phyloP scores from a whole-genome alignment of 192 early-diverging fungal species.

The Entophlyctis luteolus region DNA sequence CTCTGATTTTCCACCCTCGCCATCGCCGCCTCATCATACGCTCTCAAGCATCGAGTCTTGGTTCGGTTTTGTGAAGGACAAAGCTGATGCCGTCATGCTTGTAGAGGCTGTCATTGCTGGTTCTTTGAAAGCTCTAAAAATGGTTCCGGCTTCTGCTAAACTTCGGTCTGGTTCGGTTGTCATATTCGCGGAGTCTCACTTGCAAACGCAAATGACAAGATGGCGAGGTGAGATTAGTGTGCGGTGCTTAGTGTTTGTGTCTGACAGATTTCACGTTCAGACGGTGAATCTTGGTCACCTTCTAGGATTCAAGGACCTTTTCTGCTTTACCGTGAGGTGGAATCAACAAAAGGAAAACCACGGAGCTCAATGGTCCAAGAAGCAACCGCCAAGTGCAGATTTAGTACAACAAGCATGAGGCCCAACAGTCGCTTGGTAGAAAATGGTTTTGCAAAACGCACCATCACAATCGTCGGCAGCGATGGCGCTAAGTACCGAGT shows the following conservation, averaged over 20 bases:
- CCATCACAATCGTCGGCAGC: conserved; percentile 7
- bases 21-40: too few relatives aligned
- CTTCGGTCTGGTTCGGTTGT: conserved; percentile 7
- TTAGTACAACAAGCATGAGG: neutral
- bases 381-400: neutral
- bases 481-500: conserved; percentile 5
- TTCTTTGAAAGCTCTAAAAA: neutral
- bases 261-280: neutral
- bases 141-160: conserved; percentile 1
- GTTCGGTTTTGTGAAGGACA: neutral
- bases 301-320: conserved; percentile 10
- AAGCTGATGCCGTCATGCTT: neutral
- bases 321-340: conserved; percentile 5
- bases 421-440: neutral
- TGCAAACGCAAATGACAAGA: neutral
- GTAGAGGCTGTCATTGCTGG: conserved; percentile 10
- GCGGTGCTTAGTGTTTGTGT: neutral
- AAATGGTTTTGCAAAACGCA: conserved; percentile 8
- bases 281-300: neutral
- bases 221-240: neutral
- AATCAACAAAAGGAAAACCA: neutral
- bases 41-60: conserved; percentile 6
- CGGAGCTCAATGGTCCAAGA: neutral
- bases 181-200: neutral
- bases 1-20: too few relatives aligned